Evolutionary conservation across 805 yeast species (phyloP).

Genomic region (Maudiozyma saulgeensis): DNA sequence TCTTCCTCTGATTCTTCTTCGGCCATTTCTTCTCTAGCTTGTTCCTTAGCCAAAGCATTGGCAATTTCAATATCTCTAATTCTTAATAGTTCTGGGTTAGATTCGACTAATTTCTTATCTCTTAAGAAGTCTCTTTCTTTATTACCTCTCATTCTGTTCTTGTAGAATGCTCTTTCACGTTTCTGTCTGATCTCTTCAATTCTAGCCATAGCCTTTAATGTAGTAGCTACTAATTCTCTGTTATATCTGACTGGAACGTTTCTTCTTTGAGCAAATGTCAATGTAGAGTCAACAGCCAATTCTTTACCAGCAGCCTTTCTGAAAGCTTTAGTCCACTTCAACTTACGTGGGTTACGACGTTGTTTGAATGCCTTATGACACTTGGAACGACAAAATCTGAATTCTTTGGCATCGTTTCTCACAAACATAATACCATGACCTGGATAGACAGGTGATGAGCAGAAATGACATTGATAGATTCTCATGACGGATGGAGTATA

Average conservation of each 20-base stretch:
- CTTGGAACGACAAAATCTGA: slow-evolving; percentile 93
- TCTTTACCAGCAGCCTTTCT: slow-evolving; percentile 99
- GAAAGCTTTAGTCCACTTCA: slow-evolving; percentile 98
- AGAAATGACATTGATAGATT: slow-evolving; percentile 86
- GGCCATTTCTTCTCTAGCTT: slow-evolving; percentile 44
- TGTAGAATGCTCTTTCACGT: slow-evolving; percentile 97
- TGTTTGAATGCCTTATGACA: slow-evolving; percentile 96
- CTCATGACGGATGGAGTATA: slow-evolving; percentile 39
- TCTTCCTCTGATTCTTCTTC: slow-evolving; percentile 34
- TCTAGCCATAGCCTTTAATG: slow-evolving; percentile 90
- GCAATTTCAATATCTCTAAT: slow-evolving; percentile 90
- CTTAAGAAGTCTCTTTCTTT: slow-evolving; percentile 74
- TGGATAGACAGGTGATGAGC: slow-evolving; percentile 93
- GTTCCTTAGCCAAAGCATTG: slow-evolving; percentile 60
- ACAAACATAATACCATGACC: slow-evolving; percentile 96
- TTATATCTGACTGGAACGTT: slow-evolving; percentile 96
- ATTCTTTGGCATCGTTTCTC: slow-evolving; percentile 95
- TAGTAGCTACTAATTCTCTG: slow-evolving; percentile 89
- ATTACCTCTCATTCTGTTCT: slow-evolving; percentile 98
- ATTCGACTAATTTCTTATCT: slow-evolving; percentile 82
- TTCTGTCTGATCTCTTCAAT: slow-evolving; percentile 91
- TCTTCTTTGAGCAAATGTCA: slow-evolving; percentile 94
- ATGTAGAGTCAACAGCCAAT: slow-evolving; percentile 91
- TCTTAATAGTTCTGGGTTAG: slow-evolving; percentile 79
- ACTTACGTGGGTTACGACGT: slow-evolving; percentile 96